Evolutionary conservation across 352 stramenopile species (phyloP), one percentile per base, ranked within the genome.

Genomic region (Blastocystis sp.): DNA sequence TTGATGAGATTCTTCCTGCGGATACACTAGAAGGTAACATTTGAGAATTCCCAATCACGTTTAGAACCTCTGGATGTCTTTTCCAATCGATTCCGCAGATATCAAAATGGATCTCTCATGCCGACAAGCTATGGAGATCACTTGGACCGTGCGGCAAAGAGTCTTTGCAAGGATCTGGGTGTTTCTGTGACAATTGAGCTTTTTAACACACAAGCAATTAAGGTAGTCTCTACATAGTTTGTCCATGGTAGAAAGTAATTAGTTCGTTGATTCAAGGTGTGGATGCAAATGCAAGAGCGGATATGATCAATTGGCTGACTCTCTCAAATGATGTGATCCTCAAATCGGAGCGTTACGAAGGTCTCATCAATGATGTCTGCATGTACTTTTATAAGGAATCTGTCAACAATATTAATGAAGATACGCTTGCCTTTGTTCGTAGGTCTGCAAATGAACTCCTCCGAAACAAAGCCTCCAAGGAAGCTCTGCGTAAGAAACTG

Each of bases 121-220:
- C 75, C 75, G 37, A 75, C 75, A 21, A 75, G 57, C 61, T 75
- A 86, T 42, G 75, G 75, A 74, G 75, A 86, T 35, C 75, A 86
- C n/a, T 51, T 86, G 14, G 75, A 86, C 46, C 49, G 75, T 32
- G 75, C 75, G 7, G 57, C 61, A 6, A 86, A 86, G 46, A 86
- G 75, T 69, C 61, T 86, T 75, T 71, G 75, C 46, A 86, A 86
- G 43, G 75, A 86, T 86, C 19, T 86, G n/a, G 43, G 52, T n/a
- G 27, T 42, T 59, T 58, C 75, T 24, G 75, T 86, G 4, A 75
- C 43, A 35, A 86, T 86, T 16, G 75, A 86, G 37, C 75, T 86
- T 43, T 71, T 86, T 21, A 86, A 86, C 42, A 86, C 75, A 59
- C 75, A 86, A 51, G 75, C 75, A 16, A 75, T 86, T 77, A 86